Conservation (phyloP, 2,329 filamentous ascomycete species). For the Ophiostoma sp. region DNA sequence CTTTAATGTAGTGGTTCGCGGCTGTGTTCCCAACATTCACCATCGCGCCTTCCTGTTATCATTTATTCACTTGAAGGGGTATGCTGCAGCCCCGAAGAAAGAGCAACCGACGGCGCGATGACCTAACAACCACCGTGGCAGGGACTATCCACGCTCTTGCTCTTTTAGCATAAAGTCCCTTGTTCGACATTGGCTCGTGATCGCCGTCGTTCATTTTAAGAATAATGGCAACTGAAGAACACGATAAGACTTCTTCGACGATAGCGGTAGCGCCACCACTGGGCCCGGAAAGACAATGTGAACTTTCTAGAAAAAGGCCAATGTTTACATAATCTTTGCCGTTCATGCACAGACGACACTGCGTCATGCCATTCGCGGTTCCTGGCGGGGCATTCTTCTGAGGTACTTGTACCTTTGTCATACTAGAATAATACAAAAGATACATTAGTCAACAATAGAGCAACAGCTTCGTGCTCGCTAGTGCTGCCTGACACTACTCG, state of each 20-base stretch:
- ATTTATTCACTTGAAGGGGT: background rate
- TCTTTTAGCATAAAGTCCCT: background rate
- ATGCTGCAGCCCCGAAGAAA: too few species aligned
- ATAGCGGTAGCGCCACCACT: background rate
- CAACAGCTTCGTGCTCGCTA: constrained; percentile 13
- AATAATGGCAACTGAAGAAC: background rate
- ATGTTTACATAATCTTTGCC: background rate
- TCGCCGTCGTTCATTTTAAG: background rate
- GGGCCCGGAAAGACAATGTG: constrained; percentile 22
- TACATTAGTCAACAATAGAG: background rate
- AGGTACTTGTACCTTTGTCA: background rate
- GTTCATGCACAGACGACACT: background rate
- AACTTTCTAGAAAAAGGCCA: constrained; percentile 28
- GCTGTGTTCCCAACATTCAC: background rate
- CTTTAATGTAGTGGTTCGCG: background rate
- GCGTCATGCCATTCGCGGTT: constrained; percentile 15
- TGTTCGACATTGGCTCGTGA: constrained; percentile 7
- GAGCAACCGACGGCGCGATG: background rate
- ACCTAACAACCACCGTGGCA: background rate
- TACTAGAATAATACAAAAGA: background rate
- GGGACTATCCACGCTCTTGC: background rate
- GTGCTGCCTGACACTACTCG: constrained; percentile 12
- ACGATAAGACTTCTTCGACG: background rate
- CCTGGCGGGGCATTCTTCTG: background rate
- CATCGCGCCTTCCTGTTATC: background rate